Evolutionary conservation across 208 protist genomes (phyloP), one percentile per base, ranked within the genome.

Genomic region (Histomonas meleagridis): DNA sequence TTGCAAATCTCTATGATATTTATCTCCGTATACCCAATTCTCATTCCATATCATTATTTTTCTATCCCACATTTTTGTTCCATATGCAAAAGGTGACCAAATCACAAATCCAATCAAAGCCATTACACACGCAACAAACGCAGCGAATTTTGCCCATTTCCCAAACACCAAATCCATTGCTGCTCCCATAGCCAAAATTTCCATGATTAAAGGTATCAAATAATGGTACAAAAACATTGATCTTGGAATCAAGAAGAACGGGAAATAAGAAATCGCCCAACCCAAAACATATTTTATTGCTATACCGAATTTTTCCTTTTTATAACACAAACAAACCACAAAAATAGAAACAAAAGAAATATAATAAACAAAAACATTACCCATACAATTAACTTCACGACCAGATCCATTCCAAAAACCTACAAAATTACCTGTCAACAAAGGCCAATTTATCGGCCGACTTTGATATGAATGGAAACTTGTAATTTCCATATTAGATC

Each of bases 331-430:
- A 46, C 48, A 3, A 32, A 79, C 32, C 1, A 46, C 48, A 40
- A 40, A 51, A 14, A 79, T 16, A 14, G 38, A 35, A n/a, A 79
- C 23, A 51, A 79, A 79, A 16, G 70, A 35, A 51, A 32, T 23
- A 51, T 79, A 79, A 51, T 79, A 79, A 49, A 46, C 32, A 51
- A 79, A 79, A n/a, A 46, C 70, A 79, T 79, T 79, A 32, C 70
- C 70, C 21, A 79, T 79, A 26, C 70, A 79, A 79, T 40, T 32
- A 79, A 79, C 70, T 79, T 79, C 70, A 28, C 32, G 60, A 28
- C 60, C 60, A 69, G 21, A 16, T 55, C 12, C 32, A 51, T 10
- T 38, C 40, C 23, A 86, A 26, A 51, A 86, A 57, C 7, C 12
- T 21, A 86, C 46, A 12, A 12, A 86, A 26, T 38, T 43, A 55